A percentile compares a stretch with the other conserved stretches of the same genome.
phyloP scores from a whole-genome alignment of 2,329 filamentous ascomycete species.

The Microsporum audouinii region DNA sequence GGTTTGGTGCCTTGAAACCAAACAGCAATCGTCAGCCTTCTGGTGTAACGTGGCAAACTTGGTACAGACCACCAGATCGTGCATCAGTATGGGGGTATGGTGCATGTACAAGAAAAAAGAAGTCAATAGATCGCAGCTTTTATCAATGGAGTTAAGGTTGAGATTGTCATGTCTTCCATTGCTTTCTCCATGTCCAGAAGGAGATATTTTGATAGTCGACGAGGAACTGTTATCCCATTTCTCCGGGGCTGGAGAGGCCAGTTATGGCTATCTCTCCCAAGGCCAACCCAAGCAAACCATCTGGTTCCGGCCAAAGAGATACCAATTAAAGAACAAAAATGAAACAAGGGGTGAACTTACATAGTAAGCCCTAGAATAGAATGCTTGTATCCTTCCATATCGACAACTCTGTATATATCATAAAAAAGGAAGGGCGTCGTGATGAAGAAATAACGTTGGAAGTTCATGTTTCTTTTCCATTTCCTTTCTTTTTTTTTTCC shows the following conservation, averaged over 20 bases:
- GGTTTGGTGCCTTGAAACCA: conserved; percentile 1
- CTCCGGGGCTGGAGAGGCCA: background rate
- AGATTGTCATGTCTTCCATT: background rate
- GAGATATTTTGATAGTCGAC: background rate
- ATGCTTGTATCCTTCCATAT: background rate
- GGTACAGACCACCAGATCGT: background rate
- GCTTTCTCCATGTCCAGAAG: background rate
- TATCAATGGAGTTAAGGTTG: background rate
- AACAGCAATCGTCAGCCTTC: background rate
- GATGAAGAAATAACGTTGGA: background rate
- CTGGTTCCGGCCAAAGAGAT: background rate
- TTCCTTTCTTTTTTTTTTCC: background rate
- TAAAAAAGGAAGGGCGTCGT: background rate
- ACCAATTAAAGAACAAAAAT: background rate
- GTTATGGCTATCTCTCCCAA: background rate
- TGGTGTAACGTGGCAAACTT: conserved; percentile 2
- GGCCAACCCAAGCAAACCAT: background rate
- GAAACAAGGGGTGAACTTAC: background rate
- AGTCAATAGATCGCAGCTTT: background rate
- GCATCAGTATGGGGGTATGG: background rate
- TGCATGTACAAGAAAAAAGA: background rate
- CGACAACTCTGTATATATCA: background rate
- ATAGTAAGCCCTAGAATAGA: background rate
- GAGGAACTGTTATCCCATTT: background rate
- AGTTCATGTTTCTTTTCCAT: background rate